Conservation (phyloP, 257 asterid genomes). For the Solanum sparsipilum region DNA sequence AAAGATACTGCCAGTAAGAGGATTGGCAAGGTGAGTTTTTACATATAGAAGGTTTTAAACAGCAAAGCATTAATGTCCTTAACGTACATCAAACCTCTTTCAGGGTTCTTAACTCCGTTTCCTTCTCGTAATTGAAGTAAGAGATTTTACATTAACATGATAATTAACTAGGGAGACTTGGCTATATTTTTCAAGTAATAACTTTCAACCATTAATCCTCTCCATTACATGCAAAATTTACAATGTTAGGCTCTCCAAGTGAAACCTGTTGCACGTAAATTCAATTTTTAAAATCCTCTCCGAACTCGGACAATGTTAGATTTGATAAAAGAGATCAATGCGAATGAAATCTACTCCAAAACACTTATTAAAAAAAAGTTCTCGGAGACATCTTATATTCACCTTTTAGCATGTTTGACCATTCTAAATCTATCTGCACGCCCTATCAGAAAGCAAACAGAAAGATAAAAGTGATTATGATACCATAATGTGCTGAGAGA, state of each 20-base stretch:
- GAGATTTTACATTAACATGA: not conserved
- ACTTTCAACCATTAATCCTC: not conserved
- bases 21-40: not conserved
- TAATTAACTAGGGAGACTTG: not conserved
- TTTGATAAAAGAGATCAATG: not conserved
- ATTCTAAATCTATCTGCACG: not conserved
- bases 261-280: not conserved
- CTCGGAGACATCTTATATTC: not conserved
- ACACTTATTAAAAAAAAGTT: not conserved
- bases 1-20: not conserved
- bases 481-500: conserved; percentile 75
- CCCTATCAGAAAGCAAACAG: not conserved
- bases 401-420: not conserved
- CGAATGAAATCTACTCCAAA: not conserved
- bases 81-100: not conserved
- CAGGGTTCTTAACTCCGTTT: not conserved
- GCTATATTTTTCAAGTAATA: not conserved
- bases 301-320: not conserved
- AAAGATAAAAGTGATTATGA: not conserved
- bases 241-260: not conserved
- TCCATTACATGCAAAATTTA: not conserved
- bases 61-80: not conserved
- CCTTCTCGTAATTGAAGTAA: not conserved
- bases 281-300: not conserved
- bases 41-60: not conserved